These are phyloP conservation scores for Niveomyces coronatus DNA, from an alignment of 2,329 filamentous ascomycete species.

Conservation along the genomic window DNA sequence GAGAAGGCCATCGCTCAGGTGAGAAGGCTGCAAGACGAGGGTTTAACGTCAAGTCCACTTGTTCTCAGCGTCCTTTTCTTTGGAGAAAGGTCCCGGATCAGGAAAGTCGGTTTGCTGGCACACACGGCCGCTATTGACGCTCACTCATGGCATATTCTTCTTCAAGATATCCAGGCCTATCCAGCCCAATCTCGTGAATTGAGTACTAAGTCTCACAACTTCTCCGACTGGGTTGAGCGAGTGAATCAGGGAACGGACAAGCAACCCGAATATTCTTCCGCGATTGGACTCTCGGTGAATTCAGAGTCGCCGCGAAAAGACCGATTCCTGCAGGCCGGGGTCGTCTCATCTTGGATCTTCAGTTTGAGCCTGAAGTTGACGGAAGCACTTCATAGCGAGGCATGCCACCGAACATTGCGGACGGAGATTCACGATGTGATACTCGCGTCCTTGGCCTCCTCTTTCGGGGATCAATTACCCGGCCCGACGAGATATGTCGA, in stretches of 20 bases:
- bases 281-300: slow-evolving; percentile 1
- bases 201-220: slow-evolving; percentile 1
- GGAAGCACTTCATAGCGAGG: slow-evolving; percentile 5
- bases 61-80: slow-evolving; percentile 6
- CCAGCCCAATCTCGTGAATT: background rate
- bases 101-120: slow-evolving; percentile 6
- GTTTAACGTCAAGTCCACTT: background rate
- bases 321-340: background rate
- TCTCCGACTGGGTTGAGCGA: slow-evolving; percentile 5
- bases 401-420: slow-evolving; percentile 5
- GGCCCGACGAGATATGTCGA: slow-evolving; percentile 1
- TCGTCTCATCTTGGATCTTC: slow-evolving; percentile 6
- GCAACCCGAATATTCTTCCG: background rate
- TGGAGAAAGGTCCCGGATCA: slow-evolving; percentile 6
- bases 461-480: slow-evolving; percentile 2
- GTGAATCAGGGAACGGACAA: background rate
- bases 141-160: slow-evolving; percentile 6
- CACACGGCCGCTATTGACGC: slow-evolving; percentile 4
- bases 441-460: slow-evolving; percentile 4
- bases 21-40: slow-evolving; percentile 1
- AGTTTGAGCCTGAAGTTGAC: slow-evolving; percentile 7
- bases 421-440: slow-evolving; percentile 5
- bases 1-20: slow-evolving; percentile 3
- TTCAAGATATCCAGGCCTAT: slow-evolving; percentile 6
- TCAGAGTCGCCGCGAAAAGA: background rate